Evolutionary conservation across 106 monocot species (phyloP).

Genomic region (Phalaenopsis aphrodite): DNA sequence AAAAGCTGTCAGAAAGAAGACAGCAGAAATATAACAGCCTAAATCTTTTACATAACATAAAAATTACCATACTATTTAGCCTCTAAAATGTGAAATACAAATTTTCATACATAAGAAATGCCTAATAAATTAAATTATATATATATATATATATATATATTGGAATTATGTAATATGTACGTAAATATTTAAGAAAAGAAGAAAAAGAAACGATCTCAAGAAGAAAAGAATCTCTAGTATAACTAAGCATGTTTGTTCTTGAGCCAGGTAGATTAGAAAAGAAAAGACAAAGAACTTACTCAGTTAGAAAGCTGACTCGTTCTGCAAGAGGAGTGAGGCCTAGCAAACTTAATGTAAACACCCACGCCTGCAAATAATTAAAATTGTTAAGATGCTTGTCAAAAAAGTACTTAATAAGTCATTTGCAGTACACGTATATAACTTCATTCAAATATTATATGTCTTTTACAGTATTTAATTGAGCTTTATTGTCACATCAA

Average conservation of each 20-base stretch:
- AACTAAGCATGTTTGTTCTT: background rate
- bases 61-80: too few species aligned
- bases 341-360: slow-evolving; percentile 36
- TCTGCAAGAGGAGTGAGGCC: slow-evolving; percentile 48
- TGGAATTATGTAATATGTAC: too few species aligned
- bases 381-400: background rate
- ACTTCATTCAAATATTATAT: too few species aligned
- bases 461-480: too few species aligned
- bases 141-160: too few species aligned
- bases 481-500: too few species aligned
- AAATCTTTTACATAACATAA: background rate
- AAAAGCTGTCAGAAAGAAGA: background rate
- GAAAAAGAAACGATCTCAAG: background rate
- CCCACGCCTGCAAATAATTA: slow-evolving; percentile 28
- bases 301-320: slow-evolving; percentile 47
- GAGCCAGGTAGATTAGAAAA: background rate
- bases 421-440: too few species aligned
- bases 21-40: background rate
- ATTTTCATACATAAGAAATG: too few species aligned
- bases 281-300: slow-evolving; percentile 21
- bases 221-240: background rate
- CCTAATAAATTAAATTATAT: too few species aligned
- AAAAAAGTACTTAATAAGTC: background rate
- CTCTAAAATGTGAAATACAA: too few species aligned
- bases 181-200: too few species aligned